These are phyloP conservation scores for Suhomyces anneliseae DNA, from an alignment of 1,139 yeast species.

Conservation along the genomic window DNA sequence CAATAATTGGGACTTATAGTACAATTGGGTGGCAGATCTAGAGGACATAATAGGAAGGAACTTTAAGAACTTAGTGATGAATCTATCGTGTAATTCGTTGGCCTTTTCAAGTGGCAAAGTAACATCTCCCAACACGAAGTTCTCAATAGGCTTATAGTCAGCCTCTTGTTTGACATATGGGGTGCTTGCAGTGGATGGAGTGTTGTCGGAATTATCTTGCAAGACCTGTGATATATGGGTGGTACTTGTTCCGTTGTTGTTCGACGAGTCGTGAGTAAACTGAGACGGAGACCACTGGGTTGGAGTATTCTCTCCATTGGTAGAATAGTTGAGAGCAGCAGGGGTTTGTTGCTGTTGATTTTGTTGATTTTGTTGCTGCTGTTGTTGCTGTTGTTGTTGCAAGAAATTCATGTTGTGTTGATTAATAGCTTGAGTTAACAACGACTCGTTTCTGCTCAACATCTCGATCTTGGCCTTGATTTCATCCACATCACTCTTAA, in stretches of 20 bases:
- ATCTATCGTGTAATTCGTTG: conserved; percentile 65
- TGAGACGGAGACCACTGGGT: conserved; percentile 3
- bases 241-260: conserved; percentile 3
- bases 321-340: conserved; percentile 1
- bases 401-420: conserved; percentile 40
- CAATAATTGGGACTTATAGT: conserved; percentile 76
- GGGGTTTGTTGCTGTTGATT: background rate
- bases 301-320: conserved; percentile 4
- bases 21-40: conserved; percentile 70
- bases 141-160: conserved; percentile 36
- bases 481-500: conserved; percentile 83
- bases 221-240: conserved; percentile 19
- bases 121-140: conserved; percentile 75
- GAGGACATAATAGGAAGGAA: conserved; percentile 78
- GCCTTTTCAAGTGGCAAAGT: conserved; percentile 67
- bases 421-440: conserved; percentile 63
- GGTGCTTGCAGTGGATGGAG: conserved; percentile 18
- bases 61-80: conserved; percentile 68
- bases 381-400: conserved; percentile 21
- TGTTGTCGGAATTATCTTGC: conserved; percentile 28
- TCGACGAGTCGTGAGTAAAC: conserved; percentile 9
- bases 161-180: conserved; percentile 13
- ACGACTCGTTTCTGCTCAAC: conserved; percentile 66
- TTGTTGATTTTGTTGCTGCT: background rate
- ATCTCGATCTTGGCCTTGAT: conserved; percentile 75